A percentile compares a stretch with the other conserved stretches of the same genome.
Conservation (phyloP, 441 rosid species). For the Populus hybrid region DNA sequence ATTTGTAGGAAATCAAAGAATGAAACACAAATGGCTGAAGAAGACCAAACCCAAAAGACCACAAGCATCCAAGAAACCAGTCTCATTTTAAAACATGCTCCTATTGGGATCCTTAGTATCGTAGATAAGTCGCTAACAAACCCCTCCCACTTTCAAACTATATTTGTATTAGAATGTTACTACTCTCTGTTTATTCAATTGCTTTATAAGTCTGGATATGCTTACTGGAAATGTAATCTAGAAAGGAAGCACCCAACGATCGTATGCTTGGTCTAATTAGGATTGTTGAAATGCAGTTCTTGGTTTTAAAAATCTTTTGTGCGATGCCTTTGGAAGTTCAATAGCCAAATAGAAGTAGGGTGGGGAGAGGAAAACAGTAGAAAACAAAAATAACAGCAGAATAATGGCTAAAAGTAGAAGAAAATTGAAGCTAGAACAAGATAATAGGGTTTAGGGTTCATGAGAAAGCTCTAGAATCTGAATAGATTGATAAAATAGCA, state of each 20-base stretch:
- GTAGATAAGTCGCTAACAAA: too few relatives aligned
- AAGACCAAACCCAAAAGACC: not conserved
- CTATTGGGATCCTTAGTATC: not conserved
- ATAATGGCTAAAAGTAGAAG: too few relatives aligned
- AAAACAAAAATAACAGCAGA: too few relatives aligned
- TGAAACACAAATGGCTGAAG: not conserved
- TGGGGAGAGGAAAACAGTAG: too few relatives aligned
- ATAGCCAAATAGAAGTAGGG: not conserved
- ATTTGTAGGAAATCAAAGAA: not conserved
- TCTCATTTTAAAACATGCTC: not conserved
- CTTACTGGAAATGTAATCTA: not conserved
- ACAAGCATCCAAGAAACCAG: not conserved
- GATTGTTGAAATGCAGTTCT: not conserved
- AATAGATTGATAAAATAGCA: too few relatives aligned
- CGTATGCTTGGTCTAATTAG: not conserved
- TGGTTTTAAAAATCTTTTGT: not conserved
- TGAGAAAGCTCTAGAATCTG: too few relatives aligned
- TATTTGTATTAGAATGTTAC: not conserved
- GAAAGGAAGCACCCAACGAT: not conserved
- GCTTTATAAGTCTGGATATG: not conserved
- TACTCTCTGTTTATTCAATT: not conserved
- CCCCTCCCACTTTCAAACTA: too few relatives aligned
- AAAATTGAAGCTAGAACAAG: too few relatives aligned
- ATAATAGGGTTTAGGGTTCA: too few relatives aligned
- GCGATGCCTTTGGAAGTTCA: not conserved